These are phyloP conservation scores for Oryza rufipogon DNA, from an alignment of 176 grass and related monocot genomes.

Conservation along the genomic window DNA sequence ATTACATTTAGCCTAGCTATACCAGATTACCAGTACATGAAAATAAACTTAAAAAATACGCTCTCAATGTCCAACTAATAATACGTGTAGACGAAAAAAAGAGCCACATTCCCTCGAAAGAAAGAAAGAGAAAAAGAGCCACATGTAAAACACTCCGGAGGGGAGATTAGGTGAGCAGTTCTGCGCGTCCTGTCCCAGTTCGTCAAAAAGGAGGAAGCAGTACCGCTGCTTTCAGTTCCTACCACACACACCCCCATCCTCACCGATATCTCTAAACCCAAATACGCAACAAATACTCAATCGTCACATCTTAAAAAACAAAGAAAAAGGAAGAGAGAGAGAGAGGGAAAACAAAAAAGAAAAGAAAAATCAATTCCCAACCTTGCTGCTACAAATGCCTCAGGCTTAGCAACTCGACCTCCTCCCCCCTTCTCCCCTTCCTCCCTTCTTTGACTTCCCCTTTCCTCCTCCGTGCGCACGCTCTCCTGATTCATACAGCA, in stretches of 20 bases:
- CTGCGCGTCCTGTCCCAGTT: background rate
- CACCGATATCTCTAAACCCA: background rate
- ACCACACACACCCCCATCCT: background rate
- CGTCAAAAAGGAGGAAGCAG: background rate
- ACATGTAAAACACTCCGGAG: background rate
- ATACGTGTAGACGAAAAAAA: background rate
- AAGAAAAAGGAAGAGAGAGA: too few species aligned
- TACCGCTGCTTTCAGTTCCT: background rate
- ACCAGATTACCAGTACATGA: too few species aligned
- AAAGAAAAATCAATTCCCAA: background rate
- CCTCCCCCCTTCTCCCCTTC: background rate
- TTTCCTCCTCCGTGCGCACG: background rate
- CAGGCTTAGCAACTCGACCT: background rate
- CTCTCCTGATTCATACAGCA: background rate
- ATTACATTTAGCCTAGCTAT: too few species aligned
- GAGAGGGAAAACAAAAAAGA: background rate
- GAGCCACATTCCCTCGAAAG: too few species aligned
- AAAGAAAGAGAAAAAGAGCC: background rate
- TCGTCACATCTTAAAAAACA: background rate
- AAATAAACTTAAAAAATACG: too few species aligned
- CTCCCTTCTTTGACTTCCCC: background rate
- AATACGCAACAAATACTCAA: background rate
- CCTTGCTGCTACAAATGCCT: background rate
- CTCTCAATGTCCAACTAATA: background rate
- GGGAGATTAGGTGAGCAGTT: background rate